These are phyloP conservation scores for Dacryopinax spathularia DNA, from an alignment of 768 basidiomycete species.

Conservation along the genomic window DNA sequence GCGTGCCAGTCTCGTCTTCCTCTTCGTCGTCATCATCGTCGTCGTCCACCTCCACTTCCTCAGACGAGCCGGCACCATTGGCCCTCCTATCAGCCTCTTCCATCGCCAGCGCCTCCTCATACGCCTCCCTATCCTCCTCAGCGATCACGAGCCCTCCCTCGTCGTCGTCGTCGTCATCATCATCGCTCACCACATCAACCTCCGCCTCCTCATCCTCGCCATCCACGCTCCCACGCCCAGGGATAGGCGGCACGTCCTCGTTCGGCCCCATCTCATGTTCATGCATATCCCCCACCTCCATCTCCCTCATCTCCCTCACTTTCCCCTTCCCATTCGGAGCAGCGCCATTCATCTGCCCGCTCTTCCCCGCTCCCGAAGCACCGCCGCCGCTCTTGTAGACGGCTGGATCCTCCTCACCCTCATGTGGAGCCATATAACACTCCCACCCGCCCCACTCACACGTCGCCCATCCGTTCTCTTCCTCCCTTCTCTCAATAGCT, in stretches of 20 bases:
- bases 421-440: slow-evolving; percentile 92
- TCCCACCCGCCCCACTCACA: slow-evolving; percentile 92
- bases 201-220: slow-evolving; percentile 16
- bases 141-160: slow-evolving; percentile 19
- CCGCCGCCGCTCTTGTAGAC: slow-evolving; percentile 48
- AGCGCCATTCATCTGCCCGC: slow-evolving; percentile 9
- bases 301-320: slow-evolving; percentile 16
- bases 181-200: slow-evolving; percentile 13
- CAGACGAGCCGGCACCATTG: slow-evolving; percentile 5
- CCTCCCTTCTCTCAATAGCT: slow-evolving; percentile 18
- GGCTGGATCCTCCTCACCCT: slow-evolving; percentile 89
- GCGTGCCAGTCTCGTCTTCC: slow-evolving; percentile 60
- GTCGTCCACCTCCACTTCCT: not conserved
- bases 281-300: slow-evolving; percentile 13
- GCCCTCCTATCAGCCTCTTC: slow-evolving; percentile 2
- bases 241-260: too few species aligned
- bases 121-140: not conserved
- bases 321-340: not conserved
- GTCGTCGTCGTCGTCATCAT: slow-evolving; percentile 24
- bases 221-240: not conserved
- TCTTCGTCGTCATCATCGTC: slow-evolving; percentile 31
- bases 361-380: slow-evolving; percentile 34
- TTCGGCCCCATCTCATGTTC: slow-evolving; percentile 8
- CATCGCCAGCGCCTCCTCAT: slow-evolving; percentile 3
- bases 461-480: slow-evolving; percentile 43